Percentiles rank a stretch among this genome's conserved stretches.
phyloP scores from a whole-genome alignment of 768 basidiomycete species.

The Collybiopsis luxurians region DNA sequence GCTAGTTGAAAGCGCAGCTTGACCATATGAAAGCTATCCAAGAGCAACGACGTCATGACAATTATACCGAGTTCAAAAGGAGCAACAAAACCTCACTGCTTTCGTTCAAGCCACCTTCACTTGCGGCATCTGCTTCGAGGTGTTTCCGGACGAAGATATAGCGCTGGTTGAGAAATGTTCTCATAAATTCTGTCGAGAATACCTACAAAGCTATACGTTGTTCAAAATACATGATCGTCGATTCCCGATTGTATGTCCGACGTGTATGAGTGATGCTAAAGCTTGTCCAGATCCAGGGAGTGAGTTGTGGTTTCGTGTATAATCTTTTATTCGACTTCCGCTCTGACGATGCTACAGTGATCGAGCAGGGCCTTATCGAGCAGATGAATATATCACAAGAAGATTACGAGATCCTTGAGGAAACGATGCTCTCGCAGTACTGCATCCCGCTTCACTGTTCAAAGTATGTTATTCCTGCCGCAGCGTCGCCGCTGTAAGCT shows the following conservation, averaged over 20 bases:
- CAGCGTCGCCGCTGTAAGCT: not conserved
- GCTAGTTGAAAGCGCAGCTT: conserved; percentile 6
- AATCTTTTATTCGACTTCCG: not conserved
- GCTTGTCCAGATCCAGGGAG: conserved; percentile 14
- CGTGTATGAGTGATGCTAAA: conserved; percentile 38
- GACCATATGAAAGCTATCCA: not conserved
- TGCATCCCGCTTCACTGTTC: conserved; percentile 48
- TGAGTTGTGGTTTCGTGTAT: conserved; percentile 27
- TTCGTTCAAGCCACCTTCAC: conserved; percentile 36
- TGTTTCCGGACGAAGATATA: conserved; percentile 37
- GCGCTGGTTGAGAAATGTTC: conserved; percentile 41
- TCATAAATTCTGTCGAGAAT: conserved; percentile 55
- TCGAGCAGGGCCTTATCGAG: conserved; percentile 29
- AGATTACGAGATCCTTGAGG: conserved; percentile 38
- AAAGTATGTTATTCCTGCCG: too few species aligned
- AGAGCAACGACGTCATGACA: conserved; percentile 34
- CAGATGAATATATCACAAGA: conserved; percentile 43
- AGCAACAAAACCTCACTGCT: conserved; percentile 27
- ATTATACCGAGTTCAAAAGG: conserved; percentile 34
- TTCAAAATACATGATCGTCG: conserved; percentile 49
- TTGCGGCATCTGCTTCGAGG: conserved; percentile 59
- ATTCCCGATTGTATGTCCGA: conserved; percentile 62
- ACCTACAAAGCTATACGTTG: conserved; percentile 39
- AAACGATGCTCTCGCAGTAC: conserved; percentile 43
- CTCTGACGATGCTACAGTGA: not conserved